phyloP scores from a whole-genome alignment of 2,329 filamentous ascomycete species.

The Venturia aucupariae region DNA sequence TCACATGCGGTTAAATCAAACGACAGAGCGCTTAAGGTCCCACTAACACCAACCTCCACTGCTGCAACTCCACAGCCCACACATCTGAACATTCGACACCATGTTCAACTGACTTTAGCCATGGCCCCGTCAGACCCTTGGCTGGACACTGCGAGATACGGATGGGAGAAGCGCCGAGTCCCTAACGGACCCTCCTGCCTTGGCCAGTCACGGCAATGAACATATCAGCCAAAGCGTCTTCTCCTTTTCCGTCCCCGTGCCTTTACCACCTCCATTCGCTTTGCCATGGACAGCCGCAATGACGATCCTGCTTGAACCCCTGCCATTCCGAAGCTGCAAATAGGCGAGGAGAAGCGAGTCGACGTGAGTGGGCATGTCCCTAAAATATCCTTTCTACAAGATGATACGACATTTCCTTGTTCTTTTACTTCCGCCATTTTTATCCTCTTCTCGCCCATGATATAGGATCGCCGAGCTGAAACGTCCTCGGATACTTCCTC shows the following conservation, averaged over 20 bases:
- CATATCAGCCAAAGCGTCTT: background rate
- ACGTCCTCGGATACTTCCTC: background rate
- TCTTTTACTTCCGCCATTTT: background rate
- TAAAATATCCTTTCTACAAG: background rate
- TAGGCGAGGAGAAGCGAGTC: conserved; percentile 7
- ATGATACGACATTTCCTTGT: background rate
- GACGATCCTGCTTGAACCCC: background rate
- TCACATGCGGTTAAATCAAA: conserved; percentile 1
- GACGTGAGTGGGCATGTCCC: background rate
- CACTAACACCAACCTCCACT: background rate
- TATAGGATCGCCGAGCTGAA: background rate
- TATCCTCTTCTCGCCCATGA: background rate
- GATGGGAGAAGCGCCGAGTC: background rate
- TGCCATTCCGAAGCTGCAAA: background rate
- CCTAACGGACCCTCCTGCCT: background rate
- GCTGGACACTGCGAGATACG: background rate
- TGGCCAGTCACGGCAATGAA: background rate
- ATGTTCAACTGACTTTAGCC: background rate
- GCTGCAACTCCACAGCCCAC: conserved; percentile 3
- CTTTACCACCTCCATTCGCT: conserved; percentile 1
- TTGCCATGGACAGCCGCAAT: background rate
- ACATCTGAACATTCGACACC: background rate
- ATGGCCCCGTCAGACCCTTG: background rate
- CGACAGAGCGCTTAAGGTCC: background rate
- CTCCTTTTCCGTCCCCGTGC: background rate